Conservation (phyloP, 805 yeast genomes). For the Lipomyces japonicus region DNA sequence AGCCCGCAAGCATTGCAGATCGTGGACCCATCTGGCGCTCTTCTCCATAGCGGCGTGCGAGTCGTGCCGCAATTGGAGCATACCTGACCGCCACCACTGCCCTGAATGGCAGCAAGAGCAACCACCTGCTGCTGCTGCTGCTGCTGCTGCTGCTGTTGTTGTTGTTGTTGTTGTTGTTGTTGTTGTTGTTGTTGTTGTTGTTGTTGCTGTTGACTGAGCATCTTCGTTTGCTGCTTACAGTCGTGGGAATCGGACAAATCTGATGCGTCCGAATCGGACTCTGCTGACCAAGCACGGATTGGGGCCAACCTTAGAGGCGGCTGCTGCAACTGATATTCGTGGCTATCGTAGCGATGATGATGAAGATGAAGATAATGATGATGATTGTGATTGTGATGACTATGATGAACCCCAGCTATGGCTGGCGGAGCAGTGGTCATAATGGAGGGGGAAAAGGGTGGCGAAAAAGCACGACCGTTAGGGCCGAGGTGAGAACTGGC, state of each 20-base stretch:
- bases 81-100: conserved; percentile 39
- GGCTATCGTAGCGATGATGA: background rate
- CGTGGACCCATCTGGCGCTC: conserved; percentile 88
- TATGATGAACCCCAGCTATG: too few relatives aligned
- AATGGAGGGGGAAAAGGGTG: background rate
- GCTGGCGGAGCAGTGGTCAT: background rate
- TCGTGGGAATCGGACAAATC: conserved; percentile 1
- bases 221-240: background rate
- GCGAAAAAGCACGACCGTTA: background rate
- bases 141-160: background rate
- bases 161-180: background rate
- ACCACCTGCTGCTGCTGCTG: too few relatives aligned
- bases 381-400: too few relatives aligned
- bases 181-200: background rate
- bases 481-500: background rate
- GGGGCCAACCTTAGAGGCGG: background rate
- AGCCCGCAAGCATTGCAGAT: conserved; percentile 96
- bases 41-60: conserved; percentile 91
- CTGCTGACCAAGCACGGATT: background rate
- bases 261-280: conserved; percentile 2
- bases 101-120: background rate
- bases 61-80: conserved; percentile 91
- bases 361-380: background rate
- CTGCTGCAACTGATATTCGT: background rate
- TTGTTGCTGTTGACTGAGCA: background rate